Conservation (phyloP, 2,329 filamentous ascomycete genomes). For the Aspergillus fijiensis region DNA sequence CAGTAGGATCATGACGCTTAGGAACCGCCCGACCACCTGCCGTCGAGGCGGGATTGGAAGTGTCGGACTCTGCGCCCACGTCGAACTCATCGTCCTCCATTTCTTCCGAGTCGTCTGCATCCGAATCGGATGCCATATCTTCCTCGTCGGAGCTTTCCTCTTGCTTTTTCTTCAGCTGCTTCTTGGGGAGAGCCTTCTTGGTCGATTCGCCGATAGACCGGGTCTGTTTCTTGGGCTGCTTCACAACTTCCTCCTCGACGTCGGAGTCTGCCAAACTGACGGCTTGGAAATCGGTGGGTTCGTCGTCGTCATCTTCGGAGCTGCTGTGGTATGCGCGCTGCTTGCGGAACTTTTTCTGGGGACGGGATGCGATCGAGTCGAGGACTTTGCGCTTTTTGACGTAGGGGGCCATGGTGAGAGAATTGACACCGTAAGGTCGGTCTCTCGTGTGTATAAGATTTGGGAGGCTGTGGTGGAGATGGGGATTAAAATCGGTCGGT, state of each 20-base stretch:
- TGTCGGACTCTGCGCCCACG: conserved; percentile 40
- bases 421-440: conserved; percentile 31
- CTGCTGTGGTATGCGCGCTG: conserved; percentile 63
- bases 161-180: conserved; percentile 13
- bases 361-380: conserved; percentile 55
- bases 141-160: conserved; percentile 20
- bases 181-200: conserved; percentile 8
- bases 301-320: conserved; percentile 55
- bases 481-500: conserved; percentile 1
- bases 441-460: neutral
- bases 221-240: conserved; percentile 22
- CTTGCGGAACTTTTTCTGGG: conserved; percentile 61
- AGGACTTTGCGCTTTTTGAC: conserved; percentile 59
- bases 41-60: conserved; percentile 45
- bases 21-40: conserved; percentile 38
- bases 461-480: conserved; percentile 15
- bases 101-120: conserved; percentile 29
- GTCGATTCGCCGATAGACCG: conserved; percentile 23
- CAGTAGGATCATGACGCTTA: conserved; percentile 88
- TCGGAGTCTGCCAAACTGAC: conserved; percentile 52
- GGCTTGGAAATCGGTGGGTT: conserved; percentile 48
- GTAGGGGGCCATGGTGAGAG: conserved; percentile 31
- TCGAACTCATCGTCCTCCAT: conserved; percentile 22
- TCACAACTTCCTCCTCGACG: conserved; percentile 30
- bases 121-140: conserved; percentile 6